Conservation (phyloP, 1,139 yeast genomes). For the Sugiyamaella pinicola region DNA sequence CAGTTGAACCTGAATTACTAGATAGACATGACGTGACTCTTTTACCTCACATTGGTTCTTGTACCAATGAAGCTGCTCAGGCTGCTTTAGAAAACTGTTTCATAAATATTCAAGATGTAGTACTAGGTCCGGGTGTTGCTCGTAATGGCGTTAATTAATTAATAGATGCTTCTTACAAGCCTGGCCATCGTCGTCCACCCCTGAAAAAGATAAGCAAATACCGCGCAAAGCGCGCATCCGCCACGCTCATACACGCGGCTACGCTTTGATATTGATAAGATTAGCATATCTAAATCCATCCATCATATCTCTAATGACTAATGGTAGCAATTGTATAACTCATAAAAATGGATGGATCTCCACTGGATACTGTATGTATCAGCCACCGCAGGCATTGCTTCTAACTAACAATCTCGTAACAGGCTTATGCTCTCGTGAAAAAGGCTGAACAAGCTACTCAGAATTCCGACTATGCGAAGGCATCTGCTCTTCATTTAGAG, state of each 20-base stretch:
- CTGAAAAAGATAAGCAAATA: conserved; percentile 5
- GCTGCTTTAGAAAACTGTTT: conserved; percentile 24
- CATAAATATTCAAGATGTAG: conserved; percentile 24
- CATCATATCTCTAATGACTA: too few species aligned
- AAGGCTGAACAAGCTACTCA: conserved; percentile 40
- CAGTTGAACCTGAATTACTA: conserved; percentile 54
- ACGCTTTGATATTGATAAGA: neutral
- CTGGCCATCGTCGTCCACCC: too few species aligned
- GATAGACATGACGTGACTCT: conserved; percentile 67
- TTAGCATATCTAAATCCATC: too few species aligned
- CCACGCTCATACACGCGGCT: too few species aligned
- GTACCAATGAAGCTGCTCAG: conserved; percentile 52
- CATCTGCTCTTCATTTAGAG: conserved; percentile 33
- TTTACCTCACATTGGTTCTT: conserved; percentile 78
- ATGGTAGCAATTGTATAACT: neutral
- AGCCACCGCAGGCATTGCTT: neutral
- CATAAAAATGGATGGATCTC: conserved; percentile 28
- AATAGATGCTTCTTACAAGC: too few species aligned
- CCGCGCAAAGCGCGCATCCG: too few species aligned
- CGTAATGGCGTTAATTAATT: conserved; percentile 12
- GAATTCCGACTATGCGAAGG: conserved; percentile 35
- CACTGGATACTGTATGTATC: conserved; percentile 26
- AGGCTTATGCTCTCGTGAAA: conserved; percentile 40
- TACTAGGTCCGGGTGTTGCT: conserved; percentile 17
- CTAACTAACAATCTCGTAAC: conserved; percentile 7